Base-by-base conservation (phyloP, 2,329 filamentous ascomycete species). In the Didymellaceae sp. region DNA sequence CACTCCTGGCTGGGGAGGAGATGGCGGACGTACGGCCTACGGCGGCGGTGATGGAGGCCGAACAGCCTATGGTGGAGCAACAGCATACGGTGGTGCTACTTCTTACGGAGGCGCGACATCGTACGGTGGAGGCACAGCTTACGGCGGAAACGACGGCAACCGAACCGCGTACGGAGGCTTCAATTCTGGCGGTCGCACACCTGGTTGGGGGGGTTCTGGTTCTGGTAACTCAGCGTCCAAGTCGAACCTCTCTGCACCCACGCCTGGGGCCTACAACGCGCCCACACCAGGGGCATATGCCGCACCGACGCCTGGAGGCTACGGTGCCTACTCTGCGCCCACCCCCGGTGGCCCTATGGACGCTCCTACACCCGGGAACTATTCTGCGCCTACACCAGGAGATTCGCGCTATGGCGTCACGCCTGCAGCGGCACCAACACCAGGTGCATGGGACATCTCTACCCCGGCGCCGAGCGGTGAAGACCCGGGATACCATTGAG, bases 81-180 rank as follows among this genome's bases (percentile, higher is more conserved):
- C 78, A 14, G 65, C 74, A 2, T 78, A 80, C 53, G 76, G 76
- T 26, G 75, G 75, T 17, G 76, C 88, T 42, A 92, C 90, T 6
- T 84, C 90, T 2, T 95, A 96, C 63, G 91, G 75, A 26, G 74
- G 74, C 28, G 74, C 88, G 35, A 92, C 90, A 13, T 85, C 90
- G 1, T 95, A 96, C 63, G 91, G 75, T 16, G 91, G 61, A 38
- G 59, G 42, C 33, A 66, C 63, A 24, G 56, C 66, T 24, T 69
- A 69, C 21, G 65, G 76, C 11, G 67, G 66, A 9, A 71, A 71
- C 31, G 68, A 71, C 37, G 71, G 71, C 18, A 67, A 63, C 17
- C 61, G 70, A 24, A 79, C 77, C 7, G 67, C 71, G 16, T 80
- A 80, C 43, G 77, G 91, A n/a, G 80, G 80, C 16, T 71, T 74